Percentiles rank a stretch among this genome's conserved stretches.
Evolutionary conservation across 345 rosid species (phyloP).

Genomic region (Turritis glabra): DNA sequence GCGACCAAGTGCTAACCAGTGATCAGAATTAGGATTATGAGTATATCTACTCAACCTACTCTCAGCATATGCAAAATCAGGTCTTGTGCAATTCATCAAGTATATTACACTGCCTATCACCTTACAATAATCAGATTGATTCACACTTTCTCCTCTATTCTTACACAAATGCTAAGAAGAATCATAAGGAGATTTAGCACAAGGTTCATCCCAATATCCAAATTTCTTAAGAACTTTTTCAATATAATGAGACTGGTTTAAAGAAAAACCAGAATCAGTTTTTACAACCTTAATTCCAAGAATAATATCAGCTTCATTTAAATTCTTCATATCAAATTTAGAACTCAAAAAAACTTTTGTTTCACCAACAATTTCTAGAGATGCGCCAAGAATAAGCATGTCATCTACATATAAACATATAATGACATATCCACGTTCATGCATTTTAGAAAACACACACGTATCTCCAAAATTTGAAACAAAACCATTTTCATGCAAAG

Average conservation of each 20-base stretch:
- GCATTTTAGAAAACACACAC: background rate
- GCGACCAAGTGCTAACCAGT: background rate
- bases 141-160: background rate
- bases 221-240: background rate
- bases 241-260: background rate
- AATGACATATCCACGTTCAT: background rate
- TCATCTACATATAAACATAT: background rate
- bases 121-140: background rate
- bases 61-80: background rate
- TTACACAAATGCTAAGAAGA: background rate
- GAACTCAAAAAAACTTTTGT: background rate
- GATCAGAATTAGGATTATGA: background rate
- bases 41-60: background rate
- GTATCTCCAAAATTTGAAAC: background rate
- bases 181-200: background rate
- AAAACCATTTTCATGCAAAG: background rate
- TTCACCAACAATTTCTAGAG: background rate
- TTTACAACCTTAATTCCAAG: background rate
- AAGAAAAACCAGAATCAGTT: background rate
- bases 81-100: conserved; percentile 1
- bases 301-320: background rate
- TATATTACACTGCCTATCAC: background rate
- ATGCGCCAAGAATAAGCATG: background rate
- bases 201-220: background rate
- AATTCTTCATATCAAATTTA: background rate